These are phyloP conservation scores for Colletotrichum kahawae DNA, from an alignment of 2,329 filamentous ascomycete genomes.

Conservation along the genomic window DNA sequence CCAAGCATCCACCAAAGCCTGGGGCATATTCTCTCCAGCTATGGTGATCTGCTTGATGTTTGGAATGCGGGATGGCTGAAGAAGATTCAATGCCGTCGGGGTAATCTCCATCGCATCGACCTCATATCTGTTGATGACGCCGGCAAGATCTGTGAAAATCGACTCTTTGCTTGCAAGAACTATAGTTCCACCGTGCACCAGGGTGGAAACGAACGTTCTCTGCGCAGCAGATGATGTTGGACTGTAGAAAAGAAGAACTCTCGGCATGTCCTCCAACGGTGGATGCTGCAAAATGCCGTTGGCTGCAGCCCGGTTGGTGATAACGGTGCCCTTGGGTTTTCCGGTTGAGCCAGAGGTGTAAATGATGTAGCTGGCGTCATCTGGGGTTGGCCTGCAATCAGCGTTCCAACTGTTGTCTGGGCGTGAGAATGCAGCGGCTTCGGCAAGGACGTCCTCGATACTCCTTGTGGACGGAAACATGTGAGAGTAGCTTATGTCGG, in stretches of 20 bases:
- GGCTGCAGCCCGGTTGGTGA: slow-evolving; percentile 25
- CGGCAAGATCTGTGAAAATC: slow-evolving; percentile 23
- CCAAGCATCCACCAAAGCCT: slow-evolving; percentile 20
- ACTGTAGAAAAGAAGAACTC: slow-evolving; percentile 27
- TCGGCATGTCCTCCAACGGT: not conserved
- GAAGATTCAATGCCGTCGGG: slow-evolving; percentile 24
- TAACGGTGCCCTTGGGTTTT: slow-evolving; percentile 28
- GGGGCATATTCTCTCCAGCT: slow-evolving; percentile 27
- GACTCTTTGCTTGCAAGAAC: slow-evolving; percentile 27
- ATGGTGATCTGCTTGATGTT: slow-evolving; percentile 21
- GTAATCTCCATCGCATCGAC: slow-evolving; percentile 26
- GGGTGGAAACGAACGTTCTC: slow-evolving; percentile 21
- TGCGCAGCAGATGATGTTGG: slow-evolving; percentile 24
- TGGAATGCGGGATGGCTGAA: not conserved
- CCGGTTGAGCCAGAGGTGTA: slow-evolving; percentile 28
- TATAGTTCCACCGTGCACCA: slow-evolving; percentile 25
- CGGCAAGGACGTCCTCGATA: not conserved
- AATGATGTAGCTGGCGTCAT: slow-evolving; percentile 25
- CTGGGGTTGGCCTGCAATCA: not conserved
- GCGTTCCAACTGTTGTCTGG: not conserved
- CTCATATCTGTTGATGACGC: slow-evolving; percentile 20
- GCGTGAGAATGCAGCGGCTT: not conserved
- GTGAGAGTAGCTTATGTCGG: not conserved
- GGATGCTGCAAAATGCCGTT: not conserved
- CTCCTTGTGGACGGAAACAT: not conserved